Conservation (phyloP, 257 asterid genomes). For the Linaria vulgaris region DNA sequence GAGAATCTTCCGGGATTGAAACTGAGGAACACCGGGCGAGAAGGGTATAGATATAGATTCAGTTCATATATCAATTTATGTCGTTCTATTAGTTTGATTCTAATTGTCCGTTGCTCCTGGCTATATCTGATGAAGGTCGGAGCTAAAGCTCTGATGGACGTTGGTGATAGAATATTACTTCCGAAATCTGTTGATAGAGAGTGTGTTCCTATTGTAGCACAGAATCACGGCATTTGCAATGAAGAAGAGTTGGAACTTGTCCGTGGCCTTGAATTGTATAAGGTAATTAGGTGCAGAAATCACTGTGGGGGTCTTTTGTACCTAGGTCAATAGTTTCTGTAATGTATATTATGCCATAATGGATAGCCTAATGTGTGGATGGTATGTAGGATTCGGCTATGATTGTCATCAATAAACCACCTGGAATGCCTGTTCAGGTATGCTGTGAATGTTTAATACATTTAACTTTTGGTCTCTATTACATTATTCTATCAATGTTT, state of each 20-base stretch:
- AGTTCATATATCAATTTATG: not conserved
- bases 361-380: constrained; percentile 21
- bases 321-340: constrained; percentile 7
- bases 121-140: constrained; percentile 49
- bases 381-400: constrained; percentile 63
- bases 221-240: constrained; percentile 27
- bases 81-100: constrained; percentile 10
- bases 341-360: constrained; percentile 10
- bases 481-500: constrained; percentile 8
- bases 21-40: constrained; percentile 42
- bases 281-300: constrained; percentile 41
- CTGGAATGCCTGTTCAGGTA: constrained; percentile 97
- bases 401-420: constrained; percentile 82
- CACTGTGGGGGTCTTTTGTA: constrained; percentile 6
- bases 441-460: not conserved
- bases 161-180: constrained; percentile 68
- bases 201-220: constrained; percentile 36
- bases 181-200: constrained; percentile 68
- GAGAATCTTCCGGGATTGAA: constrained; percentile 40
- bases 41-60: constrained; percentile 46
- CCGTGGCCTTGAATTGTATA: constrained; percentile 63
- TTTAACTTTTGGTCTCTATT: constrained; percentile 11
- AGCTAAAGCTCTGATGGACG: constrained; percentile 67
- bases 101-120: constrained; percentile 1
- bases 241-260: constrained; percentile 59